Evolutionary conservation across 768 basidiomycete genomes (phyloP), one percentile per base, ranked within the genome.

Genomic region (Tephrocybe sp.): DNA sequence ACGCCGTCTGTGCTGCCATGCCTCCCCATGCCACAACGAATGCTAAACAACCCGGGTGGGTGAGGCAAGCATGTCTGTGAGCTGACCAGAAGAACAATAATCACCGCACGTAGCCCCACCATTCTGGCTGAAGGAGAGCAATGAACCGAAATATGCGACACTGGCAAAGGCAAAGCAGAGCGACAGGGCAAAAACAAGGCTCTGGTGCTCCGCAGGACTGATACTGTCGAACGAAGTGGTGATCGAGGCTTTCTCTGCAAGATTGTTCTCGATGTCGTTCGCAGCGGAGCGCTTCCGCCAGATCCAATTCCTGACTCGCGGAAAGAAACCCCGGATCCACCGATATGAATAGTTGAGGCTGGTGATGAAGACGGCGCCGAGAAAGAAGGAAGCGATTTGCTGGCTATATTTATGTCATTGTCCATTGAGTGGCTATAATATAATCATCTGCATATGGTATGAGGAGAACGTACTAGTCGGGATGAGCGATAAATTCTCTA

Each of bases 21-120:
- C 57, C 57, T 26, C 57, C 57, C 50, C 53, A 58, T 1, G 57
- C 54, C 1, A 58, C 51, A 30, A 58, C 42, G 41, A 58, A 58
- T 14, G 57, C 57, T 58, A 8, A 6, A 3, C 18, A 4, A 12
- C 38, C n/a, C 20, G 8, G 18, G 34, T 36, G n/a, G n/a, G n/a
- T n/a, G n/a, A n/a, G n/a, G n/a, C 34, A 36, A 36, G 4, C 15
- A 20, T 7, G 8, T 17, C 38, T 12, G 5, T 11, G 7, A 20
- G 7, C 20, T 12, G 18, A 12, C 15, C 8, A 12, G 1, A 11
- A 14, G 33, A 15, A 9, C 20, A 17, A 28, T 25, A 40, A 47
- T 20, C 43, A 50, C 57, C 54, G 23, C 57, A 58, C 2, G 45
- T 26, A 4, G 43, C 42, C 7, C 38, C 53, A 36, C 47, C 53